Evolutionary conservation across 805 yeast genomes (phyloP), one percentile per base, ranked within the genome.

Genomic region (Dipodascus albidus): DNA sequence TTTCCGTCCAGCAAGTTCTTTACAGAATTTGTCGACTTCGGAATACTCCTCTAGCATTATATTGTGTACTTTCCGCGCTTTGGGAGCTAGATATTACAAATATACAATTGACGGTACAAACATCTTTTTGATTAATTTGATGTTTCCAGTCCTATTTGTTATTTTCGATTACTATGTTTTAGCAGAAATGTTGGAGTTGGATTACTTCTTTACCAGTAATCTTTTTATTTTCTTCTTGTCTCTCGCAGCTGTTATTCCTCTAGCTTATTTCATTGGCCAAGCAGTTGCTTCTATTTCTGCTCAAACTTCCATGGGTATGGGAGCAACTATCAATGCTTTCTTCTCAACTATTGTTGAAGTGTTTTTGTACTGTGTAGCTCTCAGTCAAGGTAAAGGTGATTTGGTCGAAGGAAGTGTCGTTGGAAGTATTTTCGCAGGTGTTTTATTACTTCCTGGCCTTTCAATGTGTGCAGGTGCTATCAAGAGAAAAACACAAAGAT

Each of bases 281-380:
- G 98, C 98, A 3, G 99, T 93, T n/a, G 99, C 99, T 0, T 90
- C 98, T 1, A 93, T 93, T 55, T 86, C 96, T 4, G 98, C 99
- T 0, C 99, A 93, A 70, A 87, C 97, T 0, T 90, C 97, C 0
- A 93, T 93, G 99, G 97, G 98, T 24, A 82, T 93, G 55, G 98
- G 98, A 72, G 99, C 99, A 1, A 96, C 90, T 0, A 89, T 93
- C 62, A 93, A 93, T 67, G 99, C 99, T 0, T 91, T 93, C 63
- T 93, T 93, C 74, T 90, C 98, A 1, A 90, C 99, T 0, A 78
- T 93, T 50, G 98, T 93, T 4, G 99, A 93, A 66, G 85, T 93
- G 6, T 93, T 84, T 67, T 71, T 91, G 50, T 93, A 93, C 67
- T 84, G 96, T 68, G 96, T 91, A 20, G 98, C 99, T 0, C 72